Base-by-base conservation (phyloP, 2,329 filamentous ascomycete species). In the Zymoseptoria pseudotritici region DNA sequence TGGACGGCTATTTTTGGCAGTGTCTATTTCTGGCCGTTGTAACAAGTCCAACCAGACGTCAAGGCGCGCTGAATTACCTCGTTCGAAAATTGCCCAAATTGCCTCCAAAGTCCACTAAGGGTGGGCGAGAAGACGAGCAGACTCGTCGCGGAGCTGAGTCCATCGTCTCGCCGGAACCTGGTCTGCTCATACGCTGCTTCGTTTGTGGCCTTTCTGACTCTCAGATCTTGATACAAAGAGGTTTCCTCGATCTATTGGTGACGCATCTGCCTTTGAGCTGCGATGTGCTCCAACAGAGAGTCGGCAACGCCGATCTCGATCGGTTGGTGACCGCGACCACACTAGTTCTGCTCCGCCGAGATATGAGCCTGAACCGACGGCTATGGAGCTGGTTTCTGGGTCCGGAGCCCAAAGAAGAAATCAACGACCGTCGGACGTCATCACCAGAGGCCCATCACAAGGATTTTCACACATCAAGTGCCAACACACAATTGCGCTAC, bases 361-460 rank as follows among this genome's bases (percentile, higher is more conserved):
- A 99, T 65, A 99, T 99, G 94, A 96, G 93, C 71, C 78, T 99
- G 54, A 99, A 99, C 72, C 82, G 94, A 67, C 85, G 94, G 46
- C 78, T 99, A n/a, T 97, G 93, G 91, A 86, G 89, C 51, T 99
- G 94, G 94, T 86, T 97, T 62, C 80, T 99, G 1, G 94, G 94
- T 0, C 92, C 92, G 2, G 90, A 85, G 57, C 73, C 79, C n/a
- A 72, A 73, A 56, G 70, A 70, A 21, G 71, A 73, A 5, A 65
- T 56, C 4, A 65, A 64, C 21, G 70, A 72, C 3, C 63, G 61
- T 29, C 65, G 62, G 19, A 54, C 59, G 8, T 53, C 63, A 10
- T 67, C 67, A 3, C 65, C 69, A 4, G 59, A 63, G 13, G 61
- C 66, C 21, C 60, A 58, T 13, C 60, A 63, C 58, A 56, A 61